phyloP scores from a whole-genome alignment of 176 grass and related monocot species.

The maize (Zea mays) region DNA sequence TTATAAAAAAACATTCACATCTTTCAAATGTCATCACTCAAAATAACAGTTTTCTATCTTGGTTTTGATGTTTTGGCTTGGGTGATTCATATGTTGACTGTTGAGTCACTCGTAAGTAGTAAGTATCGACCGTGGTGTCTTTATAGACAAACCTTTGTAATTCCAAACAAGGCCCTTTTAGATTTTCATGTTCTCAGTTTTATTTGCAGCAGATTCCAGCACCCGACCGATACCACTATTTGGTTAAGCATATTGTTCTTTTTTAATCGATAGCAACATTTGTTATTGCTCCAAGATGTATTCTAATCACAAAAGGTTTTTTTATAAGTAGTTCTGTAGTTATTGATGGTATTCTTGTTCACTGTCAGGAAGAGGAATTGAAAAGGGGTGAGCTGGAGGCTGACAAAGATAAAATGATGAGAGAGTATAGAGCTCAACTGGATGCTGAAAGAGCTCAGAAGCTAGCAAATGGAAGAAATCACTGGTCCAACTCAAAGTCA shows the following conservation, averaged over 20 bases:
- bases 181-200: background rate
- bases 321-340: background rate
- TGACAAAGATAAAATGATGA: conserved; percentile 99
- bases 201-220: background rate
- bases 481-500: conserved; percentile 60
- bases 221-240: background rate
- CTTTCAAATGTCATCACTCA: background rate
- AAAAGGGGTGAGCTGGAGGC: conserved; percentile 93
- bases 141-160: background rate
- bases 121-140: background rate
- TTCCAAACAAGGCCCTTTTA: background rate
- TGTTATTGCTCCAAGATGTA: conserved; percentile 1
- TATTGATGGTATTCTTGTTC: conserved; percentile 22
- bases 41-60: background rate
- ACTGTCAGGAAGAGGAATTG: conserved; percentile 85
- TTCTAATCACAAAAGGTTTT: background rate
- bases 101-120: background rate
- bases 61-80: background rate
- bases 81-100: conserved; percentile 2
- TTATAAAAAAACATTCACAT: background rate
- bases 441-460: conserved; percentile 95
- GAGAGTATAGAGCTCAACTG: conserved; percentile 97
- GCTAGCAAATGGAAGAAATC: conserved; percentile 65
- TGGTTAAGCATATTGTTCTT: background rate
- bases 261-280: background rate